These are phyloP conservation scores for Malbranchea zuffiana DNA, from an alignment of 2,329 filamentous ascomycete genomes.

Conservation along the genomic window DNA sequence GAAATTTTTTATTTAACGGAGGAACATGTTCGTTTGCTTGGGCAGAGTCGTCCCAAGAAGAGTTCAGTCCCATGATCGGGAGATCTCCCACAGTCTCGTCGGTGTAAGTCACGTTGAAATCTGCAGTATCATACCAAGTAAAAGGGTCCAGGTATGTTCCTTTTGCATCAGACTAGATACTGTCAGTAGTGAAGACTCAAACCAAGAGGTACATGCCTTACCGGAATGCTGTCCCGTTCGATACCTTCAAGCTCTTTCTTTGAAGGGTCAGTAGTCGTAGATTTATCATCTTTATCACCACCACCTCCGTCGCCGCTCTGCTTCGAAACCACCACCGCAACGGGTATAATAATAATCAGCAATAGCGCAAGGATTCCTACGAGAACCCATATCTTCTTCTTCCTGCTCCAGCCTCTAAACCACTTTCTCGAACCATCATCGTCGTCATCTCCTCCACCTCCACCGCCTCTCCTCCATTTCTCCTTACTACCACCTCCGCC, in stretches of 20 bases:
- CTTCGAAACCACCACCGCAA: constrained; percentile 55
- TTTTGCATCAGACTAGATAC: constrained; percentile 44
- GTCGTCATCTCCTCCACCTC: constrained; percentile 23
- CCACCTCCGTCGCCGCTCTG: constrained; percentile 38
- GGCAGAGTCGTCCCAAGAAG: constrained; percentile 72
- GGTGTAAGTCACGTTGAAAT: constrained; percentile 94
- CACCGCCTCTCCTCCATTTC: constrained; percentile 40
- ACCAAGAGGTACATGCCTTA: constrained; percentile 18
- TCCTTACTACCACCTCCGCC: constrained; percentile 32
- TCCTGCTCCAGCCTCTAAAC: constrained; percentile 30
- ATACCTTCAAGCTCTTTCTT: constrained; percentile 44
- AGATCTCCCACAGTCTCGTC: constrained; percentile 71
- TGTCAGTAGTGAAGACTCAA: constrained; percentile 11
- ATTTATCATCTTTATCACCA: constrained; percentile 17
- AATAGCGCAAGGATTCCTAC: constrained; percentile 45
- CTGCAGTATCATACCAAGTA: constrained; percentile 77
- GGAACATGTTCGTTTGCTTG: constrained; percentile 71
- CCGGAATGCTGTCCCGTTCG: constrained; percentile 49
- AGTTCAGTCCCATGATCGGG: constrained; percentile 81
- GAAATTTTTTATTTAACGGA: constrained; percentile 63
- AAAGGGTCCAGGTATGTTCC: constrained; percentile 79
- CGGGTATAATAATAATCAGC: constrained; percentile 56
- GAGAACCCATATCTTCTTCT: constrained; percentile 43
- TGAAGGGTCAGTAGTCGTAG: constrained; percentile 20
- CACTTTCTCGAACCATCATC: constrained; percentile 33